Evolutionary conservation across 257 asterid species (phyloP).

Genomic region (Petunia secreta): DNA sequence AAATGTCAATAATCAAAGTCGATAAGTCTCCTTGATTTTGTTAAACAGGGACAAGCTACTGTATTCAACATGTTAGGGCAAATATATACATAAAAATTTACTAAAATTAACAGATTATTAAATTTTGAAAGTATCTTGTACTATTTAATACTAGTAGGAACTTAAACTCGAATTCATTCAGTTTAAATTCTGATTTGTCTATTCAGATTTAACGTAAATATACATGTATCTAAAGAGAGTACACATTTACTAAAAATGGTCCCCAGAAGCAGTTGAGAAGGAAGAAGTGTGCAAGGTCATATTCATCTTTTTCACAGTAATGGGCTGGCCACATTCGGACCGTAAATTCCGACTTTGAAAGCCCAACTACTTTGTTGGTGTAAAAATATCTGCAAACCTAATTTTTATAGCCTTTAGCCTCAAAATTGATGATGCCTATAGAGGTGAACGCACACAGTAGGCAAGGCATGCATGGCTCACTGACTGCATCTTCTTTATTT

Average conservation of each 20-base stretch:
- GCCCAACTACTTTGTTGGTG: slow-evolving; percentile 41
- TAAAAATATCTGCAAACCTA: slow-evolving; percentile 14
- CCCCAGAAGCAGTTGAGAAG: slow-evolving; percentile 34
- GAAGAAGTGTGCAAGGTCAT: slow-evolving; percentile 17
- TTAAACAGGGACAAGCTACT: too few relatives aligned
- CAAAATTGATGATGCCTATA: slow-evolving; percentile 21
- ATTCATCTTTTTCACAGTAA: slow-evolving; percentile 32
- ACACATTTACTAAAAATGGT: slow-evolving; percentile 31
- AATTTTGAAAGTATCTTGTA: too few relatives aligned
- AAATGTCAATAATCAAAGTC: too few relatives aligned
- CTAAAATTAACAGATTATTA: too few relatives aligned
- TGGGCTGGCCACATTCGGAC: slow-evolving; percentile 32
- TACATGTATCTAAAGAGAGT: neutral
- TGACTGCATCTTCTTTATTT: neutral
- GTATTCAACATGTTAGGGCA: too few relatives aligned
- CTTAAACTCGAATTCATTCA: too few relatives aligned
- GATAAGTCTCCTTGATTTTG: too few relatives aligned
- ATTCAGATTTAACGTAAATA: neutral
- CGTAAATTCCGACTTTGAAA: slow-evolving; percentile 26
- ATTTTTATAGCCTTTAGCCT: neutral
- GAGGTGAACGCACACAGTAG: neutral
- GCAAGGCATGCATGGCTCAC: neutral
- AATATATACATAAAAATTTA: too few relatives aligned
- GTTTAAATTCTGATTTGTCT: too few relatives aligned
- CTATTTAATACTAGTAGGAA: too few relatives aligned